These are phyloP conservation scores for Vitis hybrid DNA, from an alignment of 177 flowering plant species.

Conservation along the genomic window DNA sequence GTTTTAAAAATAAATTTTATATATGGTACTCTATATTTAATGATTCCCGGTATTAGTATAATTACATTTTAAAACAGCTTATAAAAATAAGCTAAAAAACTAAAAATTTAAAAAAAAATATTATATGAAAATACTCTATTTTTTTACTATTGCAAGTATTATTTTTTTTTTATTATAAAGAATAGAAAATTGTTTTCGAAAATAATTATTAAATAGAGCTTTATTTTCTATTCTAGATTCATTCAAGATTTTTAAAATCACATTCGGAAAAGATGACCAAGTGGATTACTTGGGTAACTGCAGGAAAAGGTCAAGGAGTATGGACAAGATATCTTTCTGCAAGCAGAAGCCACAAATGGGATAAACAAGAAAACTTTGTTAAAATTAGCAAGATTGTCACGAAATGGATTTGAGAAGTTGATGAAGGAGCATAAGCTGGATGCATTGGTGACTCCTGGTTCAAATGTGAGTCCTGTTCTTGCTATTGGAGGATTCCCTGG, in stretches of 20 bases:
- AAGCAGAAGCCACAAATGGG: constrained; percentile 9
- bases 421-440: constrained; percentile 36
- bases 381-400: constrained; percentile 9
- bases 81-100: no score
- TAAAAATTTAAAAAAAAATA: no score
- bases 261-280: background rate
- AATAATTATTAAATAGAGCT: no score
- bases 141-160: no score
- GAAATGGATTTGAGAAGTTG: constrained; percentile 31
- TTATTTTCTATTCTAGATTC: background rate
- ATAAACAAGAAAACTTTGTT: constrained; percentile 10
- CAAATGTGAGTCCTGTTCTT: background rate
- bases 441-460: constrained; percentile 30
- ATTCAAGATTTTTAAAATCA: background rate
- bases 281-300: background rate
- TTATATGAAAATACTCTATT: no score
- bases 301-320: constrained; percentile 11
- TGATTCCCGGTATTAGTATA: no score
- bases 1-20: no score
- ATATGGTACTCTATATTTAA: no score
- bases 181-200: no score
- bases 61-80: no score
- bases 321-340: constrained; percentile 1
- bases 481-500: constrained; percentile 45
- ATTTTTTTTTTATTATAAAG: no score